Conservation (phyloP, 2,329 filamentous ascomycete genomes). For the Arthrinium phaeospermum region DNA sequence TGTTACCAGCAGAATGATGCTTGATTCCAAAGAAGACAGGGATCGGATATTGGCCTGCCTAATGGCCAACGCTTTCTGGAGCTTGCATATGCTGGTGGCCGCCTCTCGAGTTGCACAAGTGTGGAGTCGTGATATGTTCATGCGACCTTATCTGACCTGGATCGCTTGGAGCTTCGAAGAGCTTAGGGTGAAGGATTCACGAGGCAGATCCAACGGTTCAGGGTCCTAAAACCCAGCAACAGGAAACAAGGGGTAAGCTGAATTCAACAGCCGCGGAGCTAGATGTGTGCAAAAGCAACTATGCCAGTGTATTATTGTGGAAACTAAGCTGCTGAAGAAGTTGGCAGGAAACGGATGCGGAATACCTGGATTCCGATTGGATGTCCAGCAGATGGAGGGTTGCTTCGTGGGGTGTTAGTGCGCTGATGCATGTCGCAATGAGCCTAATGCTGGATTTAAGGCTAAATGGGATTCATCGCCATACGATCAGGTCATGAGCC, state of each 20-base stretch:
- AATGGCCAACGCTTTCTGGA: not conserved
- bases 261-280: not conserved
- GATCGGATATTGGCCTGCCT: not conserved
- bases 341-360: not conserved
- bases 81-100: not conserved
- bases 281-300: not conserved
- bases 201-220: not conserved
- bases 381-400: not conserved
- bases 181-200: not conserved
- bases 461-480: not conserved
- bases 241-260: not conserved
- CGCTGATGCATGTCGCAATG: not conserved
- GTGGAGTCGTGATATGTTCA: not conserved
- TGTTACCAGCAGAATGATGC: not conserved
- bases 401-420: not conserved
- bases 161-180: not conserved
- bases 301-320: not conserved
- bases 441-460: not conserved
- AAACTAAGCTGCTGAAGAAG: no score
- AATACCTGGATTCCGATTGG: not conserved
- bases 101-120: not conserved
- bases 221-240: not conserved
- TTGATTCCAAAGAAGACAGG: not conserved
- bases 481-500: not conserved
- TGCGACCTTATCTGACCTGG: not conserved